These are phyloP conservation scores for Mrakia blollopis DNA, from an alignment of 768 basidiomycete genomes.

Conservation along the genomic window DNA sequence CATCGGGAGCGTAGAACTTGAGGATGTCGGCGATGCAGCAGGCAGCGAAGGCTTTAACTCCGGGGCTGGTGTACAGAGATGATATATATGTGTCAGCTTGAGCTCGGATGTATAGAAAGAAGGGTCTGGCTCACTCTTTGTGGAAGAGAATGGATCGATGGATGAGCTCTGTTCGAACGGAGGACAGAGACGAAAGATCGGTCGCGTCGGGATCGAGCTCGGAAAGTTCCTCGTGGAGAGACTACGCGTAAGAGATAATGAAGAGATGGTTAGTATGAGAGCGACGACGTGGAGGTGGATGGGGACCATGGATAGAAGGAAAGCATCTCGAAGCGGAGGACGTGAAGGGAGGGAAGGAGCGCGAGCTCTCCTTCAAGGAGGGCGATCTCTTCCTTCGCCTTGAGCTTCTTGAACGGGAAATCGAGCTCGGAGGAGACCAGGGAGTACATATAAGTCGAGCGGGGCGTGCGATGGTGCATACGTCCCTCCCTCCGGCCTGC, in stretches of 20 bases:
- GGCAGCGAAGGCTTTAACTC: conserved; percentile 89
- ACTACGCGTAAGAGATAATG: conserved; percentile 33
- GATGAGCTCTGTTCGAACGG: conserved; percentile 73
- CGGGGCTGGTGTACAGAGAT: conserved; percentile 51
- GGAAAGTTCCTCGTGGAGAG: conserved; percentile 53
- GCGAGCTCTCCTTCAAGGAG: no score
- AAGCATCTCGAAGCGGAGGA: background rate
- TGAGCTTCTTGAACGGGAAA: no score
- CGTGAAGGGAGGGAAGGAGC: no score
- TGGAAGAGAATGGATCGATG: conserved; percentile 75
- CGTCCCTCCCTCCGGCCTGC: no score
- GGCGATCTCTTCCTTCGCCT: no score
- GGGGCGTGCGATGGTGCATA: no score
- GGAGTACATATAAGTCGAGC: no score
- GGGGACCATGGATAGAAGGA: no score
- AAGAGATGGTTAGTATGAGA: background rate
- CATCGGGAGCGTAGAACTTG: conserved; percentile 90
- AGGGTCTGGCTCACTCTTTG: conserved; percentile 57
- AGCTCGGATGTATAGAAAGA: background rate
- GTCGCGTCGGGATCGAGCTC: conserved; percentile 81
- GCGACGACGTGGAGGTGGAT: background rate
- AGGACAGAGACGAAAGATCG: conserved; percentile 65
- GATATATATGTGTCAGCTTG: background rate
- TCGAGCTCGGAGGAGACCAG: no score
- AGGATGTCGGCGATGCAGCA: conserved; percentile 94